These are phyloP conservation scores for Hypoxylon sp. DNA, from an alignment of 2,329 filamentous ascomycete species.

Conservation along the genomic window DNA sequence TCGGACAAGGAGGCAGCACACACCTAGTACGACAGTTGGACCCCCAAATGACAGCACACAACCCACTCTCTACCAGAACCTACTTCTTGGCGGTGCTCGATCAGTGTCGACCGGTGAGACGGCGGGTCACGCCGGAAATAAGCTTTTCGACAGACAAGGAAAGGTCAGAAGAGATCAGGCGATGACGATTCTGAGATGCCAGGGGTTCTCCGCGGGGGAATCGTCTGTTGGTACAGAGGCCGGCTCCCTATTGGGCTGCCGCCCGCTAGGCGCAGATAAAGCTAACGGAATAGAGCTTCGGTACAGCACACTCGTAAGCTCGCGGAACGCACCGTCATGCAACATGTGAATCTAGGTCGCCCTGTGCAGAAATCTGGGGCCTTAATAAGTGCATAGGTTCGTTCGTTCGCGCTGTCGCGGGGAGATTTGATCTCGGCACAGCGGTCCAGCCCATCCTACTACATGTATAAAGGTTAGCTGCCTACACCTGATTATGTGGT, in stretches of 20 bases:
- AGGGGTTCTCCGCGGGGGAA: slow-evolving; percentile 32
- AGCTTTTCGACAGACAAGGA: slow-evolving; percentile 14
- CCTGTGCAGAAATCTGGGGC: slow-evolving; percentile 36
- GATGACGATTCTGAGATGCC: slow-evolving; percentile 34
- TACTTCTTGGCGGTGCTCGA: slow-evolving; percentile 33
- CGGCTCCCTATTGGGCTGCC: slow-evolving; percentile 29
- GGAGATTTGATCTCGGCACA: neutral
- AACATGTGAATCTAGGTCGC: slow-evolving; percentile 39
- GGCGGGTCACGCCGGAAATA: slow-evolving; percentile 40
- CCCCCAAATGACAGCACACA: slow-evolving; percentile 39
- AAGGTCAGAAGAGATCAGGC: slow-evolving; percentile 34
- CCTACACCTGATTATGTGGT: too few relatives aligned
- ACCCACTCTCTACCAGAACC: neutral
- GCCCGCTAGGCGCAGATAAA: slow-evolving; percentile 17
- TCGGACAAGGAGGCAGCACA: slow-evolving; percentile 21
- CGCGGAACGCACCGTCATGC: slow-evolving; percentile 36
- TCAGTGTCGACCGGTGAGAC: slow-evolving; percentile 36
- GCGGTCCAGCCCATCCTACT: neutral
- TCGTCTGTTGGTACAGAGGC: slow-evolving; percentile 15
- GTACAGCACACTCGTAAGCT: slow-evolving; percentile 32
- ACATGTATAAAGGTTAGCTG: neutral
- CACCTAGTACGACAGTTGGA: slow-evolving; percentile 16
- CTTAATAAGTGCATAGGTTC: slow-evolving; percentile 26
- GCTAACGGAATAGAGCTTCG: slow-evolving; percentile 28
- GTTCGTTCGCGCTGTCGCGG: neutral